Percentiles rank a stretch among this genome's conserved stretches.
Evolutionary conservation across 78 protist species (phyloP).

Genomic region (Polysphondylium violaceum): DNA sequence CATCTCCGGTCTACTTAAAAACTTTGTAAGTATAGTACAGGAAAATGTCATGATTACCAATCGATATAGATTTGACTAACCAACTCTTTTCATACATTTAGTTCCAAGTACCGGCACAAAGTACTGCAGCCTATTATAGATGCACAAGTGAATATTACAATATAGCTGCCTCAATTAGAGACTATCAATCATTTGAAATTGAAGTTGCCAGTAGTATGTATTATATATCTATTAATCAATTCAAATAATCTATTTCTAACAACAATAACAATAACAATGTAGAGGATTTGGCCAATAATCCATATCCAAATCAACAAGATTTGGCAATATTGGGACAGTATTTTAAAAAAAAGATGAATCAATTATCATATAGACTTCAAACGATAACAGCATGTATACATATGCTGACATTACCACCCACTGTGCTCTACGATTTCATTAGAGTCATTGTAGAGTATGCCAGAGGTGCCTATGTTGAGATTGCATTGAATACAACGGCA

Average conservation of each 20-base stretch:
- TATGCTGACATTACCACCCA: conserved; percentile 31
- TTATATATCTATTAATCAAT: neutral
- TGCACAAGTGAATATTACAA: neutral
- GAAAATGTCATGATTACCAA: neutral
- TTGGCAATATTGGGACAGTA: neutral
- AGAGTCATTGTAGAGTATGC: neutral
- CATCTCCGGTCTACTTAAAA: neutral
- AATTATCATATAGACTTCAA: conserved; percentile 22
- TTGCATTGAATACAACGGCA: neutral
- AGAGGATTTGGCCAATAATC: neutral
- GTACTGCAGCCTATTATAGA: neutral
- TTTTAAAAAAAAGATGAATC: conserved; percentile 41
- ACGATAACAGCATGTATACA: conserved; percentile 35
- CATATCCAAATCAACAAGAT: neutral
- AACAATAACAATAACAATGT: neutral
- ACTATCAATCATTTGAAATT: conserved; percentile 28
- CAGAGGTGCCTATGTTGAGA: conserved; percentile 13
- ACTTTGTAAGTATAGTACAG: conserved; percentile 6
- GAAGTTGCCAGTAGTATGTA: conserved; percentile 6
- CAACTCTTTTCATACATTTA: neutral
- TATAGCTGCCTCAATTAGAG: neutral
- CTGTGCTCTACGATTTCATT: neutral
- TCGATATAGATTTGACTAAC: neutral
- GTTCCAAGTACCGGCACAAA: neutral
- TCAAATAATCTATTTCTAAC: too few species aligned